Conservation (phyloP, 1,139 yeast species). For the Sugiyamaella pinicola region DNA sequence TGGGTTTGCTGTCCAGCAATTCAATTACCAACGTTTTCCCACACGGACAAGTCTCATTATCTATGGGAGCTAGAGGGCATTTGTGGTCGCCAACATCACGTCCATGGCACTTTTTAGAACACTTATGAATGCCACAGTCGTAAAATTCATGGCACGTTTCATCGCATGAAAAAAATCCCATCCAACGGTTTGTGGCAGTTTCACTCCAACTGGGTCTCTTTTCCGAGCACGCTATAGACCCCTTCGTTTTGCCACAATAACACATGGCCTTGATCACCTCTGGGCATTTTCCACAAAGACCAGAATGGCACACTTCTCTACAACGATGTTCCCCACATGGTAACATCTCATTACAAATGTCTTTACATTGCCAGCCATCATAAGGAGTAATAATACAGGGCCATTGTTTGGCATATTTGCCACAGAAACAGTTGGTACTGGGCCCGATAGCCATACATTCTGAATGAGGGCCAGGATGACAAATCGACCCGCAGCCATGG, state of each 20-base stretch:
- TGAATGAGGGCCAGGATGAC: constrained; percentile 93
- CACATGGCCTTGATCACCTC: constrained; percentile 53
- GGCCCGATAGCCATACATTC: constrained; percentile 81
- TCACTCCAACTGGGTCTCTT: constrained; percentile 27
- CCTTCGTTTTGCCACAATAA: constrained; percentile 67
- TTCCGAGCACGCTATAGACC: constrained; percentile 31
- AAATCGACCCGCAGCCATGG: constrained; percentile 72
- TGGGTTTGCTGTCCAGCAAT: constrained; percentile 44
- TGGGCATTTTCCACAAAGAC: constrained; percentile 76
- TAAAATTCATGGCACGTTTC: constrained; percentile 53
- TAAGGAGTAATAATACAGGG: constrained; percentile 77
- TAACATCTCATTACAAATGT: constrained; percentile 56
- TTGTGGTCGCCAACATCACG: constrained; percentile 45
- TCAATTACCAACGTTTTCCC: constrained; percentile 55
- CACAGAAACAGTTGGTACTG: constrained; percentile 71
- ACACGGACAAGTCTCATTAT: constrained; percentile 71
- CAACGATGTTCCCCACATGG: constrained; percentile 81
- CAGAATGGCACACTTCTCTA: constrained; percentile 61
- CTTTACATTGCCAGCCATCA: constrained; percentile 70
- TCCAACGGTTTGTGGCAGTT: constrained; percentile 45
- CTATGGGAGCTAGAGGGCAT: constrained; percentile 68
- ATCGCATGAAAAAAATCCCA: constrained; percentile 66
- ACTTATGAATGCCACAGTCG: constrained; percentile 70
- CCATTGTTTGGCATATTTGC: constrained; percentile 62
- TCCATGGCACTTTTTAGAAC: constrained; percentile 62